Evolutionary conservation across 345 rosid genomes (phyloP), one percentile per base, ranked within the genome.

Genomic region (Gossypium mustelinum): DNA sequence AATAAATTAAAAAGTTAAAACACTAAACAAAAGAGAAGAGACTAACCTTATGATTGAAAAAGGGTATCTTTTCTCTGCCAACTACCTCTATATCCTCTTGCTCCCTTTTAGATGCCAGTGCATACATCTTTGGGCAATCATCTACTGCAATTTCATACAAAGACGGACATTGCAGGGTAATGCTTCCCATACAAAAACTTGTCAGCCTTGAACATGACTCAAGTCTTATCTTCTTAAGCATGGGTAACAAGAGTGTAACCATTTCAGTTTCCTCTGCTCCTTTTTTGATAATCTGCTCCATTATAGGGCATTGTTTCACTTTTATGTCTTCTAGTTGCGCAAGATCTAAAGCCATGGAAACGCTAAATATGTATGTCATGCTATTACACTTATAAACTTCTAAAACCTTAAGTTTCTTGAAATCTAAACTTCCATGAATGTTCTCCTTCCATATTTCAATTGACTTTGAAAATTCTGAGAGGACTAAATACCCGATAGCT

Each of bases 21-120:
- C 62, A 22, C 63, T 20, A 58, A 24, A 11, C 16, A 4, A 7
- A 58, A 4, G 2, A 7, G 12, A 66, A 44, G 29, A 66, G 4
- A 73, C 59, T 47, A 27, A 73, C 76, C 76, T 34, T 29, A 2
- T 73, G 13, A 12, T 24, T 61, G 48, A 61, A 48, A 17, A 73
- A 47, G 10, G 68, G 44, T 24, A 2, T 8, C 18, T 8, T 62
- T 34, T 34, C 67, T 62, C 45, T 11, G 1, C 20, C 7, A 50
- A 16, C 11, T 45, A 4, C 2, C 18, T 24, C 12, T 12, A 1
- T 29, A 17, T 43, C 66, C 25, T 11, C 66, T 14, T 11, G 9
- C 1, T 7, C 16, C 10, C 55, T 48, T 48, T 16, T n/a, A 11
- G 24, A 73, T 4, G 59, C 57, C 22, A 62, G 0, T 62, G 67